Evolutionary conservation across 495 filamentous ascomycete species (phyloP).

Genomic region (Cetradonia linearis): DNA sequence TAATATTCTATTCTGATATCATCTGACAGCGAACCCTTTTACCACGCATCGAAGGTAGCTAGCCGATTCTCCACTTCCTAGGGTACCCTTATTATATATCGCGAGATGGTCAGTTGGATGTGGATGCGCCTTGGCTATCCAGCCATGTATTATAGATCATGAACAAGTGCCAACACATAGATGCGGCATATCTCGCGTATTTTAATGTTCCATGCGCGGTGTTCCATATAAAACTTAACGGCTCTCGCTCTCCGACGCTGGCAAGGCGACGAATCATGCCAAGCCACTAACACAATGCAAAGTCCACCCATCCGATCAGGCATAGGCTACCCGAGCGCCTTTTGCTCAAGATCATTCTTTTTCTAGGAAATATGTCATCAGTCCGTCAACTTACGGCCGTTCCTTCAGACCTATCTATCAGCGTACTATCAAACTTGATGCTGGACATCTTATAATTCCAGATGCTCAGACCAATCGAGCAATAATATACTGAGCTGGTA

Average conservation of each 20-base stretch:
- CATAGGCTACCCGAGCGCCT: constrained; percentile 8
- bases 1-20: neutral
- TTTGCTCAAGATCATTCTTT: constrained; percentile 12
- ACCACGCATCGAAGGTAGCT: neutral
- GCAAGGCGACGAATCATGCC: neutral
- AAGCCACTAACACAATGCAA: constrained; percentile 3
- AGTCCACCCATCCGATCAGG: constrained; percentile 9
- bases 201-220: constrained; percentile 1
- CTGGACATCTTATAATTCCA: constrained; percentile 13
- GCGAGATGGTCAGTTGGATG: constrained; percentile 7
- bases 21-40: neutral
- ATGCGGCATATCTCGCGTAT: neutral
- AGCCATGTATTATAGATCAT: constrained; percentile 10
- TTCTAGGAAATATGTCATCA: constrained; percentile 15
- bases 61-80: constrained; percentile 22
- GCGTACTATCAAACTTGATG: constrained; percentile 5
- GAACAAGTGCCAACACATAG: constrained; percentile 4
- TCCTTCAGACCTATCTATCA: neutral
- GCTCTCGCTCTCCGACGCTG: neutral
- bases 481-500: constrained; percentile 2
- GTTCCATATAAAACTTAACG: neutral
- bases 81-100: neutral
- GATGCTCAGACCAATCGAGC: constrained; percentile 1
- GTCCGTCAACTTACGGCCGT: constrained; percentile 5
- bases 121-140: neutral